A percentile compares a stretch with the other conserved stretches of the same genome.
Conservation (phyloP, 306 rosid species). For the Ceratonia siliqua region DNA sequence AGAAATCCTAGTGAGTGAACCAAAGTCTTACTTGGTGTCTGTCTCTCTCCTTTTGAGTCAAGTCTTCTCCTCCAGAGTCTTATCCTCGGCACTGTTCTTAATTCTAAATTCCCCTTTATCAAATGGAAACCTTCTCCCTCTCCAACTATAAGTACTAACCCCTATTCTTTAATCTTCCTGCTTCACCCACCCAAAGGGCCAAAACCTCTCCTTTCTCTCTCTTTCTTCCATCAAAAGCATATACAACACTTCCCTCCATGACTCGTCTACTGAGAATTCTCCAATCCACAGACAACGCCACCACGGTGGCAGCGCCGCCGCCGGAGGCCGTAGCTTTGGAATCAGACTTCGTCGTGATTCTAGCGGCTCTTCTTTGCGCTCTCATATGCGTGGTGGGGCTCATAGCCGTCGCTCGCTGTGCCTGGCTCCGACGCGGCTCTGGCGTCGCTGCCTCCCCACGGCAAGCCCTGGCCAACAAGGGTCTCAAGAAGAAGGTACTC, state of each 20-base stretch:
- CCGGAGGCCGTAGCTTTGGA: slow-evolving; percentile 52
- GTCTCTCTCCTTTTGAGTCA: background rate
- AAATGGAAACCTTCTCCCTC: background rate
- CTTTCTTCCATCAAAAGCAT: background rate
- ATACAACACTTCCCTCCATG: slow-evolving; percentile 37
- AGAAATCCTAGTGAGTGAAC: no score
- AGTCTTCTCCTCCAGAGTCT: slow-evolving; percentile 16
- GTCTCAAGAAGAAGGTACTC: slow-evolving; percentile 71
- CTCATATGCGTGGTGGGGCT: slow-evolving; percentile 75
- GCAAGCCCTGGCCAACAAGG: slow-evolving; percentile 51
- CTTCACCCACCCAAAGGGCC: slow-evolving; percentile 1
- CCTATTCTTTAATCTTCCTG: background rate
- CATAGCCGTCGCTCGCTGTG: slow-evolving; percentile 68
- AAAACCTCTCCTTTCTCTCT: background rate
- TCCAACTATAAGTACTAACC: slow-evolving; percentile 38
- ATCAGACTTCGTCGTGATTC: slow-evolving; percentile 73
- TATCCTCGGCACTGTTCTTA: slow-evolving; percentile 20
- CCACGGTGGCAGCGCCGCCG: slow-evolving; percentile 47
- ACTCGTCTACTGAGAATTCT: slow-evolving; percentile 48
- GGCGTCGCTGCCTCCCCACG: background rate
- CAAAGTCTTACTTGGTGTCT: no score
- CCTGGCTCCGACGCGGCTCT: slow-evolving; percentile 65
- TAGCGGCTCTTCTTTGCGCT: slow-evolving; percentile 75
- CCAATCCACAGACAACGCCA: slow-evolving; percentile 17
- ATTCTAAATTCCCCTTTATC: background rate